Conservation (phyloP, 352 stramenopile genomes). For the Pythium pyrilobum region DNA sequence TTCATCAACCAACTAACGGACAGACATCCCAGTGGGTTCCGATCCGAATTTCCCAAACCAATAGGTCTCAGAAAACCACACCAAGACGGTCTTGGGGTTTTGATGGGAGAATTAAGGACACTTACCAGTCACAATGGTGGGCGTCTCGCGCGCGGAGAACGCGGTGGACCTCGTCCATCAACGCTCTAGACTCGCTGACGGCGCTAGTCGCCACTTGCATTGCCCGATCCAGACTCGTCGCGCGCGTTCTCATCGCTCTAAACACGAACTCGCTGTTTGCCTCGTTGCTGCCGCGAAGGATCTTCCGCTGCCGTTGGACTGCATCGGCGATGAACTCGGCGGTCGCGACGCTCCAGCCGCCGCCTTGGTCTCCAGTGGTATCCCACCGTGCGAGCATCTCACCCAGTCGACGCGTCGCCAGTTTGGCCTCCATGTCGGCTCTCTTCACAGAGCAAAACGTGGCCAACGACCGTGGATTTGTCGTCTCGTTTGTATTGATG, state of each 20-base stretch:
- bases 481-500: not conserved
- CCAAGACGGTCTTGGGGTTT: not conserved
- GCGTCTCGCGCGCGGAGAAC: slow-evolving; percentile 9
- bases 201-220: not conserved
- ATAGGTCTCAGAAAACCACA: too few relatives aligned
- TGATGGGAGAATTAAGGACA: not conserved
- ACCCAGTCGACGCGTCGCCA: slow-evolving; percentile 10
- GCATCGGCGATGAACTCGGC: slow-evolving; percentile 10
- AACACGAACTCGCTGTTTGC: slow-evolving; percentile 1
- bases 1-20: too few relatives aligned
- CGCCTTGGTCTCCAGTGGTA: not conserved
- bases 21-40: too few relatives aligned
- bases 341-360: not conserved
- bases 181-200: not conserved
- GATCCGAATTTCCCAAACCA: too few relatives aligned
- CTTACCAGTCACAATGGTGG: not conserved
- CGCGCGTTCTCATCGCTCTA: not conserved
- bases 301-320: not conserved
- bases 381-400: slow-evolving; percentile 14
- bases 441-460: slow-evolving; percentile 18
- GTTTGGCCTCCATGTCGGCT: slow-evolving; percentile 6
- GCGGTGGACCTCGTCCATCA: not conserved
- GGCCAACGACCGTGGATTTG: not conserved
- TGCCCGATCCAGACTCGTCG: slow-evolving; percentile 10
- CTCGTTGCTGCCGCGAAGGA: not conserved